Percentiles rank a stretch among this genome's conserved stretches.
Evolutionary conservation across 305 asterid genomes (phyloP).

Genomic region (Salvia sclarea): DNA sequence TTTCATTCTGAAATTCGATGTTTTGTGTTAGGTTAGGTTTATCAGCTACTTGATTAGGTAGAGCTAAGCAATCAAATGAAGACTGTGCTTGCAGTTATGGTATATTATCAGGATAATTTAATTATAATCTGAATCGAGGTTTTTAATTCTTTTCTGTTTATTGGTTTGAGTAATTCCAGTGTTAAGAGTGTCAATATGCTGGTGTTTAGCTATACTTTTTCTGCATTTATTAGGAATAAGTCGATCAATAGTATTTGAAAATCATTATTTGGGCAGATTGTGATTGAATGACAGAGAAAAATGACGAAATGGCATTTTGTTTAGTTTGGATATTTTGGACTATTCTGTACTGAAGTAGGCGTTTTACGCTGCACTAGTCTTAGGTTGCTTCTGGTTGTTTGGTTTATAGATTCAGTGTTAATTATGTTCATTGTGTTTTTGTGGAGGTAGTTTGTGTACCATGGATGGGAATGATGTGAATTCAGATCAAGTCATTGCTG

Average conservation of each 20-base stretch:
- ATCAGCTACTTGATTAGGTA: not conserved
- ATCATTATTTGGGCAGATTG: not conserved
- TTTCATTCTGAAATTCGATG: conserved; percentile 25
- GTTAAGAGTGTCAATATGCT: not conserved
- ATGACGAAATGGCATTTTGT: not conserved
- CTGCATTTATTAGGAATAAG: not conserved
- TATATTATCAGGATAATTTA: not conserved
- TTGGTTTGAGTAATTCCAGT: not conserved
- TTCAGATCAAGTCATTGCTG: conserved; percentile 52
- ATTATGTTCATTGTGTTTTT: conserved; percentile 13
- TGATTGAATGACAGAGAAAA: not conserved
- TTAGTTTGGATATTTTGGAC: conserved; percentile 5
- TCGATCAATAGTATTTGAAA: not conserved
- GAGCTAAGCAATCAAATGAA: not conserved
- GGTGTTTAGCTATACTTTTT: not conserved
- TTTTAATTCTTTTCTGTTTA: not conserved
- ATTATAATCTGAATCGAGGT: not conserved
- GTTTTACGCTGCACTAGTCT: not conserved
- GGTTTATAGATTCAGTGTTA: not conserved
- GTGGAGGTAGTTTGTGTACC: conserved; percentile 23
- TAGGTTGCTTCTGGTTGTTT: not conserved
- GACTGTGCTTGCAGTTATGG: not conserved
- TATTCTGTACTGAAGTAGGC: conserved; percentile 14
- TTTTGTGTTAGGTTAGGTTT: not conserved
- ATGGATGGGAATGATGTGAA: conserved; percentile 44